phyloP scores from a whole-genome alignment of 176 grass and related monocot species.

The Elymus sibiricus region DNA sequence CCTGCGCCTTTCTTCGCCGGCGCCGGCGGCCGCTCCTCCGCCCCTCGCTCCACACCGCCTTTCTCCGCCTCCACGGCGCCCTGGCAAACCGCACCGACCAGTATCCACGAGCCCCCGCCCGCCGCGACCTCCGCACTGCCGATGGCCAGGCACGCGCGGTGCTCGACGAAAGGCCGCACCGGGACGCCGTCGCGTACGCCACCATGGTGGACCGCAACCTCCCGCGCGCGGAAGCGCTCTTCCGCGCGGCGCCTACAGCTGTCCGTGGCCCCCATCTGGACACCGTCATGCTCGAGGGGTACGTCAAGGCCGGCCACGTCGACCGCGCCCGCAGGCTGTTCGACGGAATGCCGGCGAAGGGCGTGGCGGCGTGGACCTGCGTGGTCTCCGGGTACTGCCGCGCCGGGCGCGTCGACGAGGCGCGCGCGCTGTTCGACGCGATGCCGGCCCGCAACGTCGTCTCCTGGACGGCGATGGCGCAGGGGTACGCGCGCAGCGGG shows the following conservation, averaged over 20 bases:
- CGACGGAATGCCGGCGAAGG: slow-evolving; percentile 15
- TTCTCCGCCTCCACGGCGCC: background rate
- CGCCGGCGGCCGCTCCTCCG: background rate
- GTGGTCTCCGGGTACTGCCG: slow-evolving; percentile 25
- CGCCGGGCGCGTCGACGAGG: slow-evolving; percentile 30
- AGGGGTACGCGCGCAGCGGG: slow-evolving; percentile 22
- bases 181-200: slow-evolving; percentile 9
- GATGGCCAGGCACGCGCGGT: background rate
- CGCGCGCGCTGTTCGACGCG: background rate
- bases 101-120: background rate
- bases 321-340: slow-evolving; percentile 25
- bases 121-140: background rate
- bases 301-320: slow-evolving; percentile 6
- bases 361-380: background rate
- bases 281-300: background rate
- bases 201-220: background rate
- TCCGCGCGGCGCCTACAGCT: slow-evolving; percentile 4
- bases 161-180: background rate
- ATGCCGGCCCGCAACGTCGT: background rate
- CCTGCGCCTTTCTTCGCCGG: background rate
- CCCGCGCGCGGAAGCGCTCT: slow-evolving; percentile 11
- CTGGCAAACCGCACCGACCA: background rate
- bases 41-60: background rate
- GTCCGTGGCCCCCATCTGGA: background rate
- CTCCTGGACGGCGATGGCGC: slow-evolving; percentile 60